phyloP scores from a whole-genome alignment of 2,329 filamentous ascomycete genomes.

The Scolecobasidium constrictum region DNA sequence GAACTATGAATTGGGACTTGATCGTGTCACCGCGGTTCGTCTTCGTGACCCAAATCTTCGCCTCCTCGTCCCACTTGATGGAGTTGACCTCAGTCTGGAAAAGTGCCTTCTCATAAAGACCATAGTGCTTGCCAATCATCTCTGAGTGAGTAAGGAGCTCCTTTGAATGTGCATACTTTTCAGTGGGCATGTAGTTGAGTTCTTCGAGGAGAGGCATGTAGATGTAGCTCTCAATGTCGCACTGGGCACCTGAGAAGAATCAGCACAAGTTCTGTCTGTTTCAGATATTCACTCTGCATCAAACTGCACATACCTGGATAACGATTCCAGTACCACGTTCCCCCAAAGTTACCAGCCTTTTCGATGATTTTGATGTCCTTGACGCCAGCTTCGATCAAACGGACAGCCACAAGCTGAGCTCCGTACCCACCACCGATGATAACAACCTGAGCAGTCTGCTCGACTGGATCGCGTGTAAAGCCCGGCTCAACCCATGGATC shows the following conservation, averaged over 20 bases:
- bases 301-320: too few species aligned
- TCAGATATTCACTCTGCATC: too few species aligned
- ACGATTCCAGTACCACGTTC: constrained; percentile 26
- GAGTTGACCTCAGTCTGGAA: constrained; percentile 35
- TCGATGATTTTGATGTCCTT: constrained; percentile 32
- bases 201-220: constrained; percentile 51
- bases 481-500: constrained; percentile 5
- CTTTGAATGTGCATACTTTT: constrained; percentile 33
- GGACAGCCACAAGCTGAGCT: constrained; percentile 31
- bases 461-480: constrained; percentile 15
- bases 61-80: constrained; percentile 36
- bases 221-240: constrained; percentile 36
- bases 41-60: constrained; percentile 22
- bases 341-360: constrained; percentile 37
- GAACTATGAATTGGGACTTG: constrained; percentile 27
- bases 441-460: constrained; percentile 20
- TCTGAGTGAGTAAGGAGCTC: constrained; percentile 38
- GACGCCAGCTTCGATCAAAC: constrained; percentile 28
- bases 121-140: constrained; percentile 32
- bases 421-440: constrained; percentile 35
- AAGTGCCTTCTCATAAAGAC: constrained; percentile 30
- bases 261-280: too few species aligned
- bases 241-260: too few species aligned
- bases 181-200: constrained; percentile 45
- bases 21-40: constrained; percentile 16